Conservation (phyloP, 805 yeast genomes). For the Tetrapisispora iriomotensis region DNA sequence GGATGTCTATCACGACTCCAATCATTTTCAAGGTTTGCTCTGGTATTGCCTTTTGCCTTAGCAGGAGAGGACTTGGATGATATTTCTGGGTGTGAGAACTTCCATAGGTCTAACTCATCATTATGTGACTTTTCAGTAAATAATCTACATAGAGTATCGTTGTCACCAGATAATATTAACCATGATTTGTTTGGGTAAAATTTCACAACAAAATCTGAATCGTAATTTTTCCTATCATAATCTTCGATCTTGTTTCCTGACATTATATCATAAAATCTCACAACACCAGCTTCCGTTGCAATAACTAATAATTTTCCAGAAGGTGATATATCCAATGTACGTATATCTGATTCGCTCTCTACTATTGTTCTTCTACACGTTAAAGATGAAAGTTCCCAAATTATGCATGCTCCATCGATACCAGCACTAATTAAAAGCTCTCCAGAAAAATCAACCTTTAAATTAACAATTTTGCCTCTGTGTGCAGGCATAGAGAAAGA, state of each 20-base stretch:
- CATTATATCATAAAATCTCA: constrained; percentile 13
- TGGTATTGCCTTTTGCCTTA: background rate
- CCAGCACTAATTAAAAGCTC: constrained; percentile 43
- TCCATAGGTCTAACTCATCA: constrained; percentile 14
- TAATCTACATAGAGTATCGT: constrained; percentile 14
- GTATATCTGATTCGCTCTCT: constrained; percentile 13
- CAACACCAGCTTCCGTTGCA: constrained; percentile 11
- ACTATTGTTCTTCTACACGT: constrained; percentile 10
- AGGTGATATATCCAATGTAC: constrained; percentile 17
- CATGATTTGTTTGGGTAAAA: constrained; percentile 21
- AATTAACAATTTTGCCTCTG: constrained; percentile 38
- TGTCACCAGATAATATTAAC: constrained; percentile 14
- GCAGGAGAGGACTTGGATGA: background rate
- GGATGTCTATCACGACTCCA: constrained; percentile 6
- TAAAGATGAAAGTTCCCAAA: constrained; percentile 18
- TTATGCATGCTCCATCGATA: constrained; percentile 19
- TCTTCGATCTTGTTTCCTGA: constrained; percentile 6
- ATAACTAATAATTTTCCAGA: constrained; percentile 18
- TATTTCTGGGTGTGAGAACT: constrained; percentile 4
- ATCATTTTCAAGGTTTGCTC: constrained; percentile 4
- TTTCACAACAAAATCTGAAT: constrained; percentile 12
- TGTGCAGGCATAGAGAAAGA: constrained; percentile 34
- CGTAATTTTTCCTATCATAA: constrained; percentile 1
- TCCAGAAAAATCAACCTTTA: constrained; percentile 46
- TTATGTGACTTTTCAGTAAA: constrained; percentile 5